phyloP scores from a whole-genome alignment of 148 eudicot genomes.

The Arctostaphylos glauca region DNA sequence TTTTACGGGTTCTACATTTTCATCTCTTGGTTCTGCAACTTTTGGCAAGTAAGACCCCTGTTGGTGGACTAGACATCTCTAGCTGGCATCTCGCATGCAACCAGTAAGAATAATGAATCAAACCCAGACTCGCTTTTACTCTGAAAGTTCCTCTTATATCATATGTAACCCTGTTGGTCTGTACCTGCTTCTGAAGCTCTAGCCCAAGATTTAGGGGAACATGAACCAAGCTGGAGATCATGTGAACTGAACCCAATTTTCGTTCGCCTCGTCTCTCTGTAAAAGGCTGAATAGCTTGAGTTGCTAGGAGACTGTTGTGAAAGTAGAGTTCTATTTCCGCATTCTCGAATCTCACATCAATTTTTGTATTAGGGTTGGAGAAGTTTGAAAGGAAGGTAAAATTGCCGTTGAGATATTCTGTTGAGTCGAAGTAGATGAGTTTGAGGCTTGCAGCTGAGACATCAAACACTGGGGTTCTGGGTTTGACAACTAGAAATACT shows the following conservation, averaged over 20 bases:
- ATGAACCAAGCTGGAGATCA: constrained; percentile 80
- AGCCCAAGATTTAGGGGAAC: constrained; percentile 59
- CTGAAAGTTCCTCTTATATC: constrained; percentile 59
- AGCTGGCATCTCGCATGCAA: constrained; percentile 60
- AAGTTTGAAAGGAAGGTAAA: constrained; percentile 72
- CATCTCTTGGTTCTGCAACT: constrained; percentile 67
- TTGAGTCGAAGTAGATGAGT: constrained; percentile 69
- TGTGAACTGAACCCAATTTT: constrained; percentile 44
- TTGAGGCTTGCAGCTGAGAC: constrained; percentile 59
- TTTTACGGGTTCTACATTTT: constrained; percentile 7
- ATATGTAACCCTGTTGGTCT: constrained; percentile 54
- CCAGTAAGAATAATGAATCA: constrained; percentile 58
- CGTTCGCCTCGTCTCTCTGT: constrained; percentile 44
- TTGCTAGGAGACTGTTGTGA: constrained; percentile 52
- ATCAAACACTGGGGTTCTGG: constrained; percentile 66
- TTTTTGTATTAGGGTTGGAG: constrained; percentile 69
- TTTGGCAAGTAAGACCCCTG: constrained; percentile 51
- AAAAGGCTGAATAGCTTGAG: constrained; percentile 48
- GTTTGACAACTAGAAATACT: constrained; percentile 54
- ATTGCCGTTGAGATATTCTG: constrained; percentile 62
- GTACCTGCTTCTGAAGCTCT: constrained; percentile 63
- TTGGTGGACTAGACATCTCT: constrained; percentile 83
- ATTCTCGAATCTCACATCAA: constrained; percentile 55
- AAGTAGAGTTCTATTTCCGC: constrained; percentile 56
- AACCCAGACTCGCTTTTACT: constrained; percentile 50